phyloP scores from a whole-genome alignment of 1,284 basidiomycete species.

The Ganoderma sp. region DNA sequence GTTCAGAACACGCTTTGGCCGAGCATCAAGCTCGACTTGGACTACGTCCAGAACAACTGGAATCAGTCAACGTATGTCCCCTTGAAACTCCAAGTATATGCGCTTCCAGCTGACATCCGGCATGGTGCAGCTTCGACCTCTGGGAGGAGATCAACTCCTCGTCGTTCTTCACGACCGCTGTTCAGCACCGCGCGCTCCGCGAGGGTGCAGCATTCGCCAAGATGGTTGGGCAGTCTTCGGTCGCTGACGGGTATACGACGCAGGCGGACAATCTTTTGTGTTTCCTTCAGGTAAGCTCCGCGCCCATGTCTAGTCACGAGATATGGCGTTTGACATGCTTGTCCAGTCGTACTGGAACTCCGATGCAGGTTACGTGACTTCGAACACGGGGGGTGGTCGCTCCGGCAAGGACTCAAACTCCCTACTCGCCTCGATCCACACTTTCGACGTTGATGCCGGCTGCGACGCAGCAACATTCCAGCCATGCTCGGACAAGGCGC shows the following conservation, averaged over 20 bases:
- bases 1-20: slow-evolving; percentile 68
- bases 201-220: slow-evolving; percentile 47
- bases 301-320: not conserved
- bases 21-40: slow-evolving; percentile 68
- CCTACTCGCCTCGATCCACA: slow-evolving; percentile 52
- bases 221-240: slow-evolving; percentile 43
- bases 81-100: not conserved
- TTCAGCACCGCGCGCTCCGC: slow-evolving; percentile 53
- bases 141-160: slow-evolving; percentile 55
- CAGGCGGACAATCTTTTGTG: slow-evolving; percentile 50
- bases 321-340: not conserved
- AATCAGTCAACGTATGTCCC: slow-evolving; percentile 46
- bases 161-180: slow-evolving; percentile 56
- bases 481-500: slow-evolving; percentile 64
- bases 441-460: slow-evolving; percentile 54
- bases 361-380: slow-evolving; percentile 42
- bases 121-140: slow-evolving; percentile 48
- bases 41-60: slow-evolving; percentile 59
- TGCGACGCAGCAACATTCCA: slow-evolving; percentile 61
- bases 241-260: slow-evolving; percentile 43
- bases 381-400: slow-evolving; percentile 50
- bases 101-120: not conserved
- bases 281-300: slow-evolving; percentile 47
- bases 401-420: slow-evolving; percentile 52
- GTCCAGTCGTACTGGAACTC: slow-evolving; percentile 50